A percentile compares a stretch with the other conserved stretches of the same genome.
These are phyloP conservation scores for Pestalotiopsis sp. DNA, from an alignment of 2,329 filamentous ascomycete species.

Conservation along the genomic window DNA sequence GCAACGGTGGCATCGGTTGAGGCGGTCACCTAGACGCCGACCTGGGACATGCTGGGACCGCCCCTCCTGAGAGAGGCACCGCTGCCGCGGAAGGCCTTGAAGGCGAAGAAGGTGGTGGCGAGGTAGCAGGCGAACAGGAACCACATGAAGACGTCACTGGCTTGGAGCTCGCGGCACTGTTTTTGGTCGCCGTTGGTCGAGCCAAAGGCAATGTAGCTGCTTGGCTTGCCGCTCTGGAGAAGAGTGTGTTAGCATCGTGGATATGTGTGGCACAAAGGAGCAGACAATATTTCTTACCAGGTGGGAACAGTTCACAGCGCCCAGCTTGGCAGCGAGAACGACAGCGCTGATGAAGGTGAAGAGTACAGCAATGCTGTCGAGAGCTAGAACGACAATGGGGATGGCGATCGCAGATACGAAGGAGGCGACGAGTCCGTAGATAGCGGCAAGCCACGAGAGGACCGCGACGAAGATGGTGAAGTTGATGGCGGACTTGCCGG, in stretches of 20 bases:
- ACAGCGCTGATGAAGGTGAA: slow-evolving; percentile 72
- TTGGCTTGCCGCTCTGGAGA: slow-evolving; percentile 37
- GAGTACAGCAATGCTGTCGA: slow-evolving; percentile 50
- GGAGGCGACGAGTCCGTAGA: slow-evolving; percentile 40
- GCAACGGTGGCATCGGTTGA: not conserved
- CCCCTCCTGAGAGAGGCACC: slow-evolving; percentile 40
- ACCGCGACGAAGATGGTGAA: slow-evolving; percentile 70
- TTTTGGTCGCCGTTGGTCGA: slow-evolving; percentile 54
- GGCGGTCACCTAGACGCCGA: slow-evolving; percentile 40
- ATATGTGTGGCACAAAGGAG: not conserved
- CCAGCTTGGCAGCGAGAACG: slow-evolving; percentile 68
- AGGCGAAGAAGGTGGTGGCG: slow-evolving; percentile 55
- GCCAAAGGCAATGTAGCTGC: slow-evolving; percentile 63
- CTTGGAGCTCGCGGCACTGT: slow-evolving; percentile 75
- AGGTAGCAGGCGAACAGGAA: slow-evolving; percentile 69
- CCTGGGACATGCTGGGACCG: slow-evolving; percentile 56
- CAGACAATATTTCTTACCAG: slow-evolving; percentile 38
- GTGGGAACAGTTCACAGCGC: slow-evolving; percentile 68
- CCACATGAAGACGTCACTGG: slow-evolving; percentile 75
- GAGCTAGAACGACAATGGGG: slow-evolving; percentile 23
- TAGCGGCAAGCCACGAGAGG: slow-evolving; percentile 63
- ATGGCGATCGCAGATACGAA: slow-evolving; percentile 24
- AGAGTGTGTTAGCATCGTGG: not conserved
- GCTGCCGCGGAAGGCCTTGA: slow-evolving; percentile 52
- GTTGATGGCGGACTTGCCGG: slow-evolving; percentile 52